Evolutionary conservation across 148 eudicot species (phyloP), one percentile per base, ranked within the genome.

Genomic region (Heliamphora exappendiculata): DNA sequence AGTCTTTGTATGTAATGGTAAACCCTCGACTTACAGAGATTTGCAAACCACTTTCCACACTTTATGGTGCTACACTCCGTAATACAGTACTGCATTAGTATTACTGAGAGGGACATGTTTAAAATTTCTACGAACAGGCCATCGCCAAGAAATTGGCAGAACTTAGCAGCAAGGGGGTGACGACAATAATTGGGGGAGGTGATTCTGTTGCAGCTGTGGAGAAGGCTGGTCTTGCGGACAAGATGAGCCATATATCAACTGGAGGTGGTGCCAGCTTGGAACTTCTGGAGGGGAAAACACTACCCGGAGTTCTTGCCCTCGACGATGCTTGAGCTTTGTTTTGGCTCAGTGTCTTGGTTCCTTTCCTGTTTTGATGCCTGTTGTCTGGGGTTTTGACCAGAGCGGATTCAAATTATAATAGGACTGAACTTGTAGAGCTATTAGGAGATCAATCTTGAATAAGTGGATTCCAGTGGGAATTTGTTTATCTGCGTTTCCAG

Each of bases 261-360:
- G 98, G 98, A 62, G 98, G 98, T 16, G 98, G 96, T 80, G 98
- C 97, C 49, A 94, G 98, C 83, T 88, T 94, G 91, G 98, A 94
- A 82, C 92, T 94, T 50, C 85, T 94, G 28, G 97, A 94, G 78
- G 98, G 98, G 39, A 94, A 94, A 73, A 64, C 84, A 19, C 86
- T 94, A 7, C 95, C 98, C 20, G 98, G 98, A 51, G 98, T 94
- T 28, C 86, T 87, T 70, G 98, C 98, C 50, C 95, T 94, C 29
- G 80, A 94, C 49, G 95, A 91, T 67, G 97, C 90, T 74, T 91
- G 70, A 83, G 66, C 45, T 4, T 10, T n/a, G 63, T 19, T 16
- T 22, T 58, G n/a, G n/a, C n/a, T n/a, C n/a, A n/a, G n/a, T n/a
- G n/a, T n/a, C n/a, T n/a, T n/a, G n/a, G 57, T 55, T 67, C 24